Base-by-base conservation (phyloP, 495 filamentous ascomycete species). In the Hypoxylon rickii region DNA sequence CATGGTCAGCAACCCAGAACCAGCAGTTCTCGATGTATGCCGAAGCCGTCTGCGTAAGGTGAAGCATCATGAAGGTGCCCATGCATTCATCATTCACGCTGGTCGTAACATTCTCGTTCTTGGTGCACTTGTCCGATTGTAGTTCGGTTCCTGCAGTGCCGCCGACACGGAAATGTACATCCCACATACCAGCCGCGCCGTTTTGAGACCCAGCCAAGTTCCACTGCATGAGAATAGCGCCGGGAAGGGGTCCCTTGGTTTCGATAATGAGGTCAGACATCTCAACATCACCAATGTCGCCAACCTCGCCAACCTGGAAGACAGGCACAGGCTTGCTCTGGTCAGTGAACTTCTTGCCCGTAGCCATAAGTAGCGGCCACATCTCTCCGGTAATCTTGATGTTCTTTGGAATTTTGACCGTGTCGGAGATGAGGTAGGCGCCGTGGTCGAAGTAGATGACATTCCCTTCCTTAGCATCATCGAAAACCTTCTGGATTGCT, bases 1-100 rank as follows among this genome's bases (percentile, higher is more conserved):
- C 88, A 76, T 97, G 93, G 70, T 97, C 93, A 1, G 93, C 84
- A 20, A 92, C 90, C 93, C 93, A 97, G 71, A 87, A 89, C 93
- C 93, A 97, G 36, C 83, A 85, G 73, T 97, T 97, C 74, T 96
- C 93, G 40, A 96, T 72, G 70, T 96, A 96, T 12, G 86, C 81
- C 45, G 82, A 86, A 4, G 81, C 89, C 19, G 83, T 76, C 38
- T 79, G 64, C 3, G 89, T 89, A 31, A 96, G 72, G 68, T 96
- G 91, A 15, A 97, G 73, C 47, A 93, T 82, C 74, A 96, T 76
- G 79, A 94, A 94, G 10, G 90, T 79, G 20, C 85, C 89, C 68
- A 82, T 83, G 70, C 89, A 92, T 6, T 70, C 67, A 17, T 73
- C 76, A 61, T 71, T 71, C 55, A 84, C 77, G 3, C 70, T 74